Evolutionary conservation across 805 yeast species (phyloP), one percentile per base, ranked within the genome.

Genomic region (Nakazawaea ishiwadae): DNA sequence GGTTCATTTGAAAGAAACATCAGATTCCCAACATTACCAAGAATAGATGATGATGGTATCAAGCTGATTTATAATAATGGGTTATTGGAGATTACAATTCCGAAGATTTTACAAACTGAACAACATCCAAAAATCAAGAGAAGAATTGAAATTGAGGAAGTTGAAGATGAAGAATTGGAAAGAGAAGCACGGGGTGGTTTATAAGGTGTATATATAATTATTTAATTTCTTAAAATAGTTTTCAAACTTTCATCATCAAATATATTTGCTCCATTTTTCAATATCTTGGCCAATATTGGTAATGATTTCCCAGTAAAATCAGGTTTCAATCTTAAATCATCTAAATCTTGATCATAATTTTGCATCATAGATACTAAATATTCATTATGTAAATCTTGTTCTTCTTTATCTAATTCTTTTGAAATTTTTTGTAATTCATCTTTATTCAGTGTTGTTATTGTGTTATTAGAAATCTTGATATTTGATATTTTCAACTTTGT

Each of bases 221-320:
- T 28, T 27, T 26, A 40, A 18, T 37, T 31, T 29, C 30, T 37
- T 14, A 42, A 16, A 7, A 42, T 21, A 20, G 37, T 36, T 27
- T 56, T 61, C 38, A 69, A 50, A 20, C 77, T 66, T 35, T 75
- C 80, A 23, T 68, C 69, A 51, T 78, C 83, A 57, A 78, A 79
- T 62, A 79, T 66, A 48, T 76, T 73, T 12, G 74, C 66, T 11
- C 82, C 80, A 30, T 75, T 73, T 52, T 78, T 81, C 40, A 79
- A 63, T 6, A 77, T 65, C 48, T 74, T 73, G 3, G 83, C 84
- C 50, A 79, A 58, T 39, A 75, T 51, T 10, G 72, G 71, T 43
- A 82, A 64, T 20, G 85, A 79, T 49, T 72, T 74, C 8, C 60
- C 62, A 9, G 69, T 70, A 51, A 83, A 83, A 55, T 82, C 88